phyloP scores from a whole-genome alignment of 75 land plant genomes.

The Picea glauca region DNA sequence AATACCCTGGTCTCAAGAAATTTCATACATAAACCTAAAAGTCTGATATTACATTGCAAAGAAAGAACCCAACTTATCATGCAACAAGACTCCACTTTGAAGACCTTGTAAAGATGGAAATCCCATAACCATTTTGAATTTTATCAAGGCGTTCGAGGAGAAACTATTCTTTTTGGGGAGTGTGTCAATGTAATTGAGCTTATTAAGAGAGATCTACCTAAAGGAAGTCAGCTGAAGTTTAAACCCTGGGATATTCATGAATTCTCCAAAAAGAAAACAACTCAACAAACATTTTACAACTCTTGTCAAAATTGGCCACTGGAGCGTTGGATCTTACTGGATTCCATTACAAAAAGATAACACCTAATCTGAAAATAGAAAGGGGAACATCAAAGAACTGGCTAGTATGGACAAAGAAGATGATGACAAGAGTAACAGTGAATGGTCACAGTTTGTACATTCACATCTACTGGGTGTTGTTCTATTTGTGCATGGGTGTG shows the following conservation, averaged over 20 bases:
- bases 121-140: conserved; percentile 71
- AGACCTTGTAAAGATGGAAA: conserved; percentile 72
- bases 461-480: too few relatives aligned
- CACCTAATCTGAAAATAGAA: too few relatives aligned
- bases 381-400: too few relatives aligned
- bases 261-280: too few relatives aligned
- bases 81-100: conserved; percentile 83
- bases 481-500: too few relatives aligned
- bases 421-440: too few relatives aligned
- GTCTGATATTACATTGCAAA: conserved; percentile 64
- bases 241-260: conserved; percentile 67
- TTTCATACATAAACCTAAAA: conserved; percentile 34
- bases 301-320: too few relatives aligned
- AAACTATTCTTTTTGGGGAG: conserved; percentile 63
- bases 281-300: too few relatives aligned
- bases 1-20: conserved; percentile 91
- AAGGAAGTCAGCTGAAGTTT: conserved; percentile 53
- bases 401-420: too few relatives aligned
- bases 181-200: conserved; percentile 57
- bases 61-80: conserved; percentile 59
- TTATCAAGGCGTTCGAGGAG: conserved; percentile 84
- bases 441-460: too few relatives aligned
- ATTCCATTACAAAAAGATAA: too few relatives aligned
- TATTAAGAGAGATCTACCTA: conserved; percentile 46
- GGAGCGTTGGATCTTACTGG: too few relatives aligned